Evolutionary conservation across 345 rosid species (phyloP).

Genomic region (Citrus hindsii): DNA sequence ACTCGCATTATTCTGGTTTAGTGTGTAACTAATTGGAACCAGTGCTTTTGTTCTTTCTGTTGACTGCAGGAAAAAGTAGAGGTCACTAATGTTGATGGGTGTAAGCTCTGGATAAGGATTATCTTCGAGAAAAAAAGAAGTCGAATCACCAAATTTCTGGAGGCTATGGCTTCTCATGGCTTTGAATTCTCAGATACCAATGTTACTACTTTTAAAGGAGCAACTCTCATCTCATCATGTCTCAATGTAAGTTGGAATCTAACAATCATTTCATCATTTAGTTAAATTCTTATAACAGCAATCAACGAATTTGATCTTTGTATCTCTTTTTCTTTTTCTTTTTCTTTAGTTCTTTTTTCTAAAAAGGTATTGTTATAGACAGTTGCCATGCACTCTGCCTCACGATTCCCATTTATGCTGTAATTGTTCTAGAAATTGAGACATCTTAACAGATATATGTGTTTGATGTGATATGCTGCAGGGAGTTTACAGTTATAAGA

Average conservation of each 20-base stretch:
- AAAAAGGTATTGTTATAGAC: not conserved
- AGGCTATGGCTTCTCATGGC: constrained; percentile 48
- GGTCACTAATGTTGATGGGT: constrained; percentile 46
- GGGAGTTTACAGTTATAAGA: constrained; percentile 30
- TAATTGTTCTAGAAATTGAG: not conserved
- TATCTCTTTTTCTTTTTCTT: no score
- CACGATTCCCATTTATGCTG: not conserved
- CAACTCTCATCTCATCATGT: constrained; percentile 52
- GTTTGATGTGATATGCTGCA: constrained; percentile 23
- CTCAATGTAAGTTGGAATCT: constrained; percentile 33
- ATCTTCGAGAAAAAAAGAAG: constrained; percentile 49
- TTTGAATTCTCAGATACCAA: constrained; percentile 55
- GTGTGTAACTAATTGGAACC: not conserved
- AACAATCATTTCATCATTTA: not conserved
- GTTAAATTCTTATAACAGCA: not conserved
- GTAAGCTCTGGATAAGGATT: constrained; percentile 71
- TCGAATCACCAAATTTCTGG: constrained; percentile 56
- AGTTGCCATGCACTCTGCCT: not conserved
- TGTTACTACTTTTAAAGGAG: constrained; percentile 52
- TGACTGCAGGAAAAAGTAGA: constrained; percentile 53
- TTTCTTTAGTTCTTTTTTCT: no score
- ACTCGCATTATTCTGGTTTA: no score
- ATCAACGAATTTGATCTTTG: no score
- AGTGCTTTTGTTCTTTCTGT: not conserved
- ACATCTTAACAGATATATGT: not conserved